Base-by-base conservation (phyloP, 306 rosid species). In the Coriaria nepalensis region DNA sequence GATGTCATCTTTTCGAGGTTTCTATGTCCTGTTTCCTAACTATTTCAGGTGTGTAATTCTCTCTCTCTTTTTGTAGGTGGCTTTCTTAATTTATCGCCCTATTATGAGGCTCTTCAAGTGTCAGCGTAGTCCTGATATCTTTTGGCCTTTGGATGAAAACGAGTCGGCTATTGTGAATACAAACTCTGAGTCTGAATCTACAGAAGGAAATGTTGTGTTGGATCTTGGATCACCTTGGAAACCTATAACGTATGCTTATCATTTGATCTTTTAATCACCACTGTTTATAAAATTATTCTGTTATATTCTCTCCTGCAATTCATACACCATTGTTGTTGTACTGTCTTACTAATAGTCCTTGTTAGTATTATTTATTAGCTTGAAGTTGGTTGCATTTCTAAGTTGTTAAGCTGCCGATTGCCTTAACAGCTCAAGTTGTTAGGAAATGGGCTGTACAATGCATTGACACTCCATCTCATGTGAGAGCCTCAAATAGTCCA, bases 71-170 rank as follows among this genome's bases (percentile, higher is more conserved):
- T 43, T 57, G 46, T 51, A 90, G 98, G 92, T 90, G 68, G 95
- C 93, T 41, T 90, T 90, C 79, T 79, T 90, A 64, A 85, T 90
- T 62, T 90, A 81, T 66, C 98, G 98, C 43, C 98, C 98, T 49
- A 77, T 85, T 40, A 79, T 90, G 95, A 77, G 93, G 71, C 81
- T 85, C 55, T 90, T 81, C 63, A 90, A 81, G 83, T 71, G 75
- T 64, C 78, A 35, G 34, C 68, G 68, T 64, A 66, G 53, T 64
- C 76, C 87, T 32, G 78, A 79, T 45, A 58, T 79, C 56, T 85
- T 75, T 63, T 90, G 98, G 98, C 98, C 98, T 49, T 68, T 85
- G 61, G 85, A 81, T 45, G 77, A 73, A 52, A 67, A 51, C 53
- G 67, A 64, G 58, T 63, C 67, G 10, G 70, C 67, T 62, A 72